phyloP scores from a whole-genome alignment of 352 stramenopile genomes.

The Pythium sukuiense region DNA sequence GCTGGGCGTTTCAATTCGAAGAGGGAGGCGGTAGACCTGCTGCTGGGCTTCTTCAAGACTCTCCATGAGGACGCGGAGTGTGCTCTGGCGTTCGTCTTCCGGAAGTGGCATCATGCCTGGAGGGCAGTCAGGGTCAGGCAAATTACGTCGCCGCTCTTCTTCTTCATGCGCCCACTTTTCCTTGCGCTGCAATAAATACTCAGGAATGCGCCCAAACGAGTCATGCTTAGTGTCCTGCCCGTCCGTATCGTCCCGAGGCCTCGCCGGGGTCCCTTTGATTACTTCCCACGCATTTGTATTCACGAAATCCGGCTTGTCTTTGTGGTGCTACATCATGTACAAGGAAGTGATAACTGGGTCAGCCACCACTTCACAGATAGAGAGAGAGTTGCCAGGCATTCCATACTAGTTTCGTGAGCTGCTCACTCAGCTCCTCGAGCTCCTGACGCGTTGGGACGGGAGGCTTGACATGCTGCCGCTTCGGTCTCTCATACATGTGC shows the following conservation, averaged over 20 bases:
- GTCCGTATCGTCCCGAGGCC: constrained; percentile 19
- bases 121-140: constrained; percentile 83
- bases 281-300: constrained; percentile 79
- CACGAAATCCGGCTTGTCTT: constrained; percentile 65
- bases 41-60: constrained; percentile 57
- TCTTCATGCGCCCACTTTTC: constrained; percentile 85
- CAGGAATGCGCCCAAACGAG: constrained; percentile 65
- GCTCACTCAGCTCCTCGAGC: constrained; percentile 20
- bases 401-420: constrained; percentile 25
- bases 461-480: constrained; percentile 21
- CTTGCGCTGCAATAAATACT: constrained; percentile 72
- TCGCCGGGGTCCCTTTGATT: constrained; percentile 49
- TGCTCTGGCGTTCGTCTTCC: constrained; percentile 78
- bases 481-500: not conserved
- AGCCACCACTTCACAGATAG: not conserved
- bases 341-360: constrained; percentile 1
- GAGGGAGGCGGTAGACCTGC: constrained; percentile 74
- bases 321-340: constrained; percentile 37
- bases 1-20: constrained; percentile 83
- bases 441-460: constrained; percentile 26
- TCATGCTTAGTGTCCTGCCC: constrained; percentile 23
- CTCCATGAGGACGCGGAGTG: constrained; percentile 60
- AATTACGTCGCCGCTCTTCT: constrained; percentile 66
- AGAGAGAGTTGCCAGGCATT: not conserved
- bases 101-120: constrained; percentile 82